These are phyloP conservation scores for Plectosphaerella cucumerina DNA, from an alignment of 2,329 filamentous ascomycete species.

Conservation along the genomic window DNA sequence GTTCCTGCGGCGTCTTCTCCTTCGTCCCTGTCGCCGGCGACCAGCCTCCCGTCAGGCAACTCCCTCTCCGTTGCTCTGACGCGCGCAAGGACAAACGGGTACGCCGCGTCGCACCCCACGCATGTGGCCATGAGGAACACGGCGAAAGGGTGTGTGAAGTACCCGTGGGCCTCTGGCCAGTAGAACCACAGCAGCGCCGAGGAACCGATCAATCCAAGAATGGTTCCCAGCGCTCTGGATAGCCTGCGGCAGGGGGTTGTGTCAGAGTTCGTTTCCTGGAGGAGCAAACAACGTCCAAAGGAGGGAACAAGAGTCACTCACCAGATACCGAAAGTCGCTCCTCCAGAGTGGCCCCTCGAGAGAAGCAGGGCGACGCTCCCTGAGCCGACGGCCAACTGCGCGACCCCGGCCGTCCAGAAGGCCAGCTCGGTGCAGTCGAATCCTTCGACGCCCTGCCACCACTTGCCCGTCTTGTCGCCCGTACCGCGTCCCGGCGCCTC, in stretches of 20 bases:
- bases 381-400: slow-evolving; percentile 36
- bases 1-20: slow-evolving; percentile 6
- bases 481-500: slow-evolving; percentile 31
- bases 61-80: slow-evolving; percentile 32
- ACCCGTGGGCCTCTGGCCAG: slow-evolving; percentile 47
- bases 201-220: slow-evolving; percentile 33
- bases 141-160: slow-evolving; percentile 36
- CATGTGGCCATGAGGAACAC: slow-evolving; percentile 36
- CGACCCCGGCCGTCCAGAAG: slow-evolving; percentile 42
- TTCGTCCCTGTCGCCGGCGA: slow-evolving; percentile 15
- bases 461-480: slow-evolving; percentile 41
- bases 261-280: no score
- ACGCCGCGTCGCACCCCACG: slow-evolving; percentile 36
- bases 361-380: slow-evolving; percentile 38
- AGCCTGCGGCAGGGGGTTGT: slow-evolving; percentile 25
- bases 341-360: slow-evolving; percentile 42
- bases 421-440: slow-evolving; percentile 45
- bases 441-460: slow-evolving; percentile 32
- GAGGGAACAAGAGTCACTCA: slow-evolving; percentile 23
- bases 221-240: slow-evolving; percentile 35
- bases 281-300: neutral
- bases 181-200: slow-evolving; percentile 41
- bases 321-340: slow-evolving; percentile 44
- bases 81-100: slow-evolving; percentile 36
- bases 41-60: slow-evolving; percentile 31